Evolutionary conservation across 768 basidiomycete genomes (phyloP).

Genomic region (Mycena pura): DNA sequence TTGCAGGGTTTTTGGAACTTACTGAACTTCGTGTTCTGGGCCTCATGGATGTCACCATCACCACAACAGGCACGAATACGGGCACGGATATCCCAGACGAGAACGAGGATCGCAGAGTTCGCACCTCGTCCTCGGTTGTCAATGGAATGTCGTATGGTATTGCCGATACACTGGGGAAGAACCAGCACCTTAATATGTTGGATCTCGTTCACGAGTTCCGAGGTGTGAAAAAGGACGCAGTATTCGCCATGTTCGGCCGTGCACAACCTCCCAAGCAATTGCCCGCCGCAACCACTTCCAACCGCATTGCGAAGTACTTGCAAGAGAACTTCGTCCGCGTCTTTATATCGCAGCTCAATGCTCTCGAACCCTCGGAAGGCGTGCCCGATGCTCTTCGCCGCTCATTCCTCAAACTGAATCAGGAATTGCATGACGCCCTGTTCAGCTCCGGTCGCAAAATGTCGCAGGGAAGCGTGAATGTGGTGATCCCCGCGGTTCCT

Average conservation of each 20-base stretch:
- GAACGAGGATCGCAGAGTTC: slow-evolving; percentile 86
- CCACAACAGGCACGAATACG: slow-evolving; percentile 59
- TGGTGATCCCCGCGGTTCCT: slow-evolving; percentile 35
- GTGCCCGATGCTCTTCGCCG: slow-evolving; percentile 82
- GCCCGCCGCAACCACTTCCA: slow-evolving; percentile 58
- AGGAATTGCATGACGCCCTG: slow-evolving; percentile 74
- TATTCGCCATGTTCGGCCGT: slow-evolving; percentile 97
- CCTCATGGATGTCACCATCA: slow-evolving; percentile 96
- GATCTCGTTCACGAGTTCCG: slow-evolving; percentile 93
- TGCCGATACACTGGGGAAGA: slow-evolving; percentile 85
- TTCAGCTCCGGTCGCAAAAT: slow-evolving; percentile 68
- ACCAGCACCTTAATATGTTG: slow-evolving; percentile 84
- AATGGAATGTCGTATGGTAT: slow-evolving; percentile 96
- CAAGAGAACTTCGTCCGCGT: slow-evolving; percentile 78
- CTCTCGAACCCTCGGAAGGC: slow-evolving; percentile 56
- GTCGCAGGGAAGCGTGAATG: slow-evolving; percentile 65
- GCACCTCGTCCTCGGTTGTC: slow-evolving; percentile 88
- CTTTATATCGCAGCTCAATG: slow-evolving; percentile 64
- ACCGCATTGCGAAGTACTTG: slow-evolving; percentile 80
- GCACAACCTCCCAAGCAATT: slow-evolving; percentile 53
- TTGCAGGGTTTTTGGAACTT: slow-evolving; percentile 90
- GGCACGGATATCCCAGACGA: slow-evolving; percentile 78
- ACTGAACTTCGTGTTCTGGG: slow-evolving; percentile 86
- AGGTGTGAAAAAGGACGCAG: slow-evolving; percentile 74
- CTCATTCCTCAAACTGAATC: slow-evolving; percentile 88